Base-by-base conservation (phyloP, 768 basidiomycete species). In the Trametes meyenii region DNA sequence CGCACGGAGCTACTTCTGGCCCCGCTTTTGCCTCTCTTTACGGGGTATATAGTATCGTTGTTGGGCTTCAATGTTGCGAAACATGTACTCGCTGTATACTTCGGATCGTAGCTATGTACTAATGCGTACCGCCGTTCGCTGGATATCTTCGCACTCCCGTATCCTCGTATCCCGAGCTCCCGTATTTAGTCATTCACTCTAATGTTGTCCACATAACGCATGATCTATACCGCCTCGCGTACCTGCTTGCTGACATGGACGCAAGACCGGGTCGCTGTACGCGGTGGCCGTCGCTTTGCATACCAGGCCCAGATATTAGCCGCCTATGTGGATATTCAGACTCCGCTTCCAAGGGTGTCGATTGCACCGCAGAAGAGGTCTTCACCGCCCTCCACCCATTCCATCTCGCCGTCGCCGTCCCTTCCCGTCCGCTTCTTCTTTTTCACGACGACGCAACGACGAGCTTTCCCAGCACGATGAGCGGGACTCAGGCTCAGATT, bases 51-150 rank as follows among this genome's bases (percentile, higher is more conserved):
- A 59, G 78, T 92, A 40, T 93, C 92, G 21, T 76, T 98, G 55
- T 77, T 97, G 35, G 96, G 96, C 7, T 94, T 96, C 79, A 97
- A 97, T 71, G 83, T 96, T 61, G 88, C 94, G 21, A 85, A 87
- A 71, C 81, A 88, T 77, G 89, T 88, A n/a, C 81, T 98, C 12
- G 78, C 78, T 50, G 80, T 83, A 54, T 95, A 98, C 76, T 96
- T 97, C 73, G 86, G 87, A 63, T 78, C 12, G 13, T 52, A 64
- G 67, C 39, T 40, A 21, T 53, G 51, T 57, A 48, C n/a, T 55
- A 17, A 5, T 19, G 8, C 50, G 16, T 19, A 35, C 1, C 23
- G 1, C 58, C 21, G 14, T 33, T 38, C 23, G 39, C 36, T 45
- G 48, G 38, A 42, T 50, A 50, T 42, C 26, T 16, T 38, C 38